Percentiles rank a stretch among this genome's conserved stretches.
These are phyloP conservation scores for Tuber indicum DNA, from an alignment of 495 filamentous ascomycete species.

Conservation along the genomic window DNA sequence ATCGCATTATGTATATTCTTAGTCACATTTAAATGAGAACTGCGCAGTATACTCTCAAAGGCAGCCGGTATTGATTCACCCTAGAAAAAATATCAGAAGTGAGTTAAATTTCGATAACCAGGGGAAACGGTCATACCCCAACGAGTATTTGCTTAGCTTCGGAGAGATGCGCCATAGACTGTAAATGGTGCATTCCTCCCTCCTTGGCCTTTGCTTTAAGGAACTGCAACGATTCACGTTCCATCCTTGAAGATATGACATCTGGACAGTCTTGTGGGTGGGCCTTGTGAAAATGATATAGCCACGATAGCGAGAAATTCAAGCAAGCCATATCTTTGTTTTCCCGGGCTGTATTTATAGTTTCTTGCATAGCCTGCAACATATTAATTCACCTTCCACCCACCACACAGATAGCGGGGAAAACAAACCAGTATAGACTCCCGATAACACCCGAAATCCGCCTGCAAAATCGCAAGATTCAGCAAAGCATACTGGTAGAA, in stretches of 20 bases:
- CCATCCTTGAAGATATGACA: constrained; percentile 49
- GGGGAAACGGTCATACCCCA: constrained; percentile 45
- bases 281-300: constrained; percentile 87
- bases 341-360: constrained; percentile 82
- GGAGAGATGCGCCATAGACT: constrained; percentile 76
- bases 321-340: constrained; percentile 86
- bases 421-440: constrained; percentile 64
- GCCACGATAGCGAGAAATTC: constrained; percentile 93
- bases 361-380: constrained; percentile 70
- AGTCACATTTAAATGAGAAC: constrained; percentile 72
- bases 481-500: constrained; percentile 97
- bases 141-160: constrained; percentile 75
- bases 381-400: not conserved
- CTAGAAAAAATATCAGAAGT: constrained; percentile 41
- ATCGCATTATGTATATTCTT: constrained; percentile 66
- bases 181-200: constrained; percentile 75
- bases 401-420: not conserved
- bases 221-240: constrained; percentile 74
- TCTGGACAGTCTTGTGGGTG: constrained; percentile 54
- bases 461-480: constrained; percentile 85
- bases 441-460: constrained; percentile 84
- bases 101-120: not conserved
- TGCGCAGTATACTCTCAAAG: constrained; percentile 70
- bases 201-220: constrained; percentile 85
- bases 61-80: constrained; percentile 74